These are phyloP conservation scores for Hypoxylon sp. DNA, from an alignment of 2,329 filamentous ascomycete species.

Conservation along the genomic window DNA sequence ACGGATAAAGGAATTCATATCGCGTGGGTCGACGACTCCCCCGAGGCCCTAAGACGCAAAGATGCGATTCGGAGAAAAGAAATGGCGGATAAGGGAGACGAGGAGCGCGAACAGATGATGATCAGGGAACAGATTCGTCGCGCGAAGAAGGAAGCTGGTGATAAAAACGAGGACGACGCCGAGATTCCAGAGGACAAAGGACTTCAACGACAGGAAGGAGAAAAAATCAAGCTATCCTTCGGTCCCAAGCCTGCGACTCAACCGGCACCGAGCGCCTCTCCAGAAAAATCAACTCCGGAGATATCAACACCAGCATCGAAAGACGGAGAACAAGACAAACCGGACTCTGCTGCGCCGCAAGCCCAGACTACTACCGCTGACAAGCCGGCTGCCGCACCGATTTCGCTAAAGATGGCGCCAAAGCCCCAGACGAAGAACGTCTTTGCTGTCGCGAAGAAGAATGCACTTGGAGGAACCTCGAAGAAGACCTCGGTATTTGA, in stretches of 20 bases:
- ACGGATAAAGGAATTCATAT: conserved; percentile 87
- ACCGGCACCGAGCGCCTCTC: conserved; percentile 34
- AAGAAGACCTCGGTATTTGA: conserved; percentile 72
- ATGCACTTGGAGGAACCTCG: conserved; percentile 68
- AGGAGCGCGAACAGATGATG: conserved; percentile 86
- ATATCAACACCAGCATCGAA: conserved; percentile 27
- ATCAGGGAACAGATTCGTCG: conserved; percentile 86
- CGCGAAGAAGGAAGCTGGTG: conserved; percentile 69
- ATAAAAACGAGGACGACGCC: conserved; percentile 55
- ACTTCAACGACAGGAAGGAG: conserved; percentile 74
- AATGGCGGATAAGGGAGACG: conserved; percentile 88
- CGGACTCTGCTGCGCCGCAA: conserved; percentile 26
- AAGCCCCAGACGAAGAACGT: conserved; percentile 82
- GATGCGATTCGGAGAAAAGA: conserved; percentile 88
- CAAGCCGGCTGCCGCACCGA: conserved; percentile 52
- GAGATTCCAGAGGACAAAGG: conserved; percentile 58
- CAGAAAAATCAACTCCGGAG: conserved; percentile 41
- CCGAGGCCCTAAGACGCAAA: conserved; percentile 82
- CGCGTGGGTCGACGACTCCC: conserved; percentile 90
- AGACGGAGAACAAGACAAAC: conserved; percentile 32
- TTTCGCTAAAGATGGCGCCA: conserved; percentile 74
- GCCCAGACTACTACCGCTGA: conserved; percentile 27
- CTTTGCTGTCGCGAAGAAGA: conserved; percentile 76
- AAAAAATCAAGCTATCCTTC: conserved; percentile 80
- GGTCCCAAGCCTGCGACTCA: conserved; percentile 57